A percentile compares a stretch with the other conserved stretches of the same genome.
Conservation (phyloP, 2,329 filamentous ascomycete genomes). For the Calycina marina region DNA sequence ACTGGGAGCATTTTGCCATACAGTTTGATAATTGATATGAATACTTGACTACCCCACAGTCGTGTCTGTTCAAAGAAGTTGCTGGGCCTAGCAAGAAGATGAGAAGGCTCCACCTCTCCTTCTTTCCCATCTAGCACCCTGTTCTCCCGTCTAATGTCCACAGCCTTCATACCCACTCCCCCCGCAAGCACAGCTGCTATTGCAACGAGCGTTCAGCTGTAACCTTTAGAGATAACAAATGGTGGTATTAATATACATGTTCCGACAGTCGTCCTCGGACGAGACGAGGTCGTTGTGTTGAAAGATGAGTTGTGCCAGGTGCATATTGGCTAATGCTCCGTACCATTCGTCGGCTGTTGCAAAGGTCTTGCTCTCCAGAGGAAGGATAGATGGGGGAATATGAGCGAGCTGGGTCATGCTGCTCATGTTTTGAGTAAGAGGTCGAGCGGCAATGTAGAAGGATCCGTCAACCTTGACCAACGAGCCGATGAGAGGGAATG, state of each 20-base stretch:
- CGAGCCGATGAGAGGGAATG: slow-evolving; percentile 5
- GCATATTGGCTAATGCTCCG: slow-evolving; percentile 7
- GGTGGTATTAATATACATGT: slow-evolving; percentile 28
- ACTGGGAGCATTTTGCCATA: no score
- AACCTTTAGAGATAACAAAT: no score
- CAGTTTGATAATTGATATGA: no score
- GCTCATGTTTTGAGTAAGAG: slow-evolving; percentile 6
- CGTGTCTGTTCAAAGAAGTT: no score
- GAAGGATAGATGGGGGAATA: slow-evolving; percentile 4
- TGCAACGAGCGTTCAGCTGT: no score
- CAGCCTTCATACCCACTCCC: no score
- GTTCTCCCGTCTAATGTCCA: no score
- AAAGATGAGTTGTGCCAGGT: slow-evolving; percentile 13
- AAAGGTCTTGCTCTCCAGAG: slow-evolving; percentile 3
- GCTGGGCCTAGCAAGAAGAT: no score
- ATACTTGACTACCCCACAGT: no score
- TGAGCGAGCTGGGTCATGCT: slow-evolving; percentile 6
- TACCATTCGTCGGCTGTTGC: slow-evolving; percentile 6
- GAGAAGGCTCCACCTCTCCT: no score
- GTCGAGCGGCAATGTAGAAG: slow-evolving; percentile 2
- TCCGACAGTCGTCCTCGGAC: slow-evolving; percentile 25
- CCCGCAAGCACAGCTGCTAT: no score
- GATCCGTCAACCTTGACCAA: slow-evolving; percentile 3
- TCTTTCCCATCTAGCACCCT: no score
- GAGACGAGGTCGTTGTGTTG: slow-evolving; percentile 26